Conservation (phyloP, 2,329 filamentous ascomycete species). For the Paraphaeosphaeria minitans region DNA sequence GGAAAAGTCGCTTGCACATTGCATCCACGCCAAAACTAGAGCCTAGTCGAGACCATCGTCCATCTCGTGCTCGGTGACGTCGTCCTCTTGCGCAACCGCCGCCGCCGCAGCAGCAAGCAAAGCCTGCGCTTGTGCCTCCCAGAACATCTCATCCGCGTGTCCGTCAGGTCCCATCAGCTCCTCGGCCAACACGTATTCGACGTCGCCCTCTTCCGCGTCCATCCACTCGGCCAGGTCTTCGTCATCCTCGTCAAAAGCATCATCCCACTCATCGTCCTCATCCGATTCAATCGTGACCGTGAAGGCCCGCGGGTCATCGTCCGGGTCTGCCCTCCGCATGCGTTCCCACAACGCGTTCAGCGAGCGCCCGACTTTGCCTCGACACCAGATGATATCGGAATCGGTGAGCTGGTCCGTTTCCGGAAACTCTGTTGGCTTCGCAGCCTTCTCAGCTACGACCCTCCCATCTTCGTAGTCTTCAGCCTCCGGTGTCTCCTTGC, state of each 20-base stretch:
- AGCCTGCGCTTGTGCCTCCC: background rate
- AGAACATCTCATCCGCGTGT: background rate
- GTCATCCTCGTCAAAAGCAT: background rate
- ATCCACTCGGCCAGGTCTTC: background rate
- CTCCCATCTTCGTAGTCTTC: background rate
- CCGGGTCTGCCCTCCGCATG: background rate
- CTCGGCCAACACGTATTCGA: background rate
- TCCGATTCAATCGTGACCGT: background rate
- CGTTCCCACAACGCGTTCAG: constrained; percentile 17
- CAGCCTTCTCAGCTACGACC: background rate
- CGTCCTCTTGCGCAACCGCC: background rate
- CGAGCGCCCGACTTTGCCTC: constrained; percentile 14
- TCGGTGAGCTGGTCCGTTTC: constrained; percentile 33
- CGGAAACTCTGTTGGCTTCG: constrained; percentile 10
- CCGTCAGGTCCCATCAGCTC: background rate
- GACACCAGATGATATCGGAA: constrained; percentile 22
- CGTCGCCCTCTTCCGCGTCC: background rate
- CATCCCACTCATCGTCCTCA: background rate
- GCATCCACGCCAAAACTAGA: background rate
- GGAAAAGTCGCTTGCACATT: too few species aligned
- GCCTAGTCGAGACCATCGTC: background rate
- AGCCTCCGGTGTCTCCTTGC: background rate
- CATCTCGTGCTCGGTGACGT: background rate
- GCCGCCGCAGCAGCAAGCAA: background rate
- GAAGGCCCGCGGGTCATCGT: background rate